A percentile compares a stretch with the other conserved stretches of the same genome.
Evolutionary conservation across 345 rosid genomes (phyloP).

Genomic region (Jatropha curcas): DNA sequence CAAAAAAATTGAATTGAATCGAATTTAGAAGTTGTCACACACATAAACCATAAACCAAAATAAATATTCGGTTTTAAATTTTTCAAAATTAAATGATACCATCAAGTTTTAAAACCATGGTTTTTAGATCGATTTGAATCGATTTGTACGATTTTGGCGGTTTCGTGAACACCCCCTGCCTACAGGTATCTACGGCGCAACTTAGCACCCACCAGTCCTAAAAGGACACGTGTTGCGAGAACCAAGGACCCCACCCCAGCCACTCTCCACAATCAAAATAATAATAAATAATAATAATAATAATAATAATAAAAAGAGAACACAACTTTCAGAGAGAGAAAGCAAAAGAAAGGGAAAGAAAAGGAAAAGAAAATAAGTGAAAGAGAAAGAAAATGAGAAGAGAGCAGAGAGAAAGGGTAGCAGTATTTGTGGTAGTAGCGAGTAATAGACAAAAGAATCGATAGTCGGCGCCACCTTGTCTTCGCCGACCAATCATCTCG

Average conservation of each 20-base stretch:
- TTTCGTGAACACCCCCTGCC: no score
- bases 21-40: no score
- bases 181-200: no score
- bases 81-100: no score
- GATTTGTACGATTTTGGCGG: no score
- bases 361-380: not conserved
- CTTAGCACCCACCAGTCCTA: not conserved
- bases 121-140: no score
- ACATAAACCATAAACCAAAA: no score
- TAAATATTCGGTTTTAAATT: no score
- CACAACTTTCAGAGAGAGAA: not conserved
- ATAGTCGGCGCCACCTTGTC: slow-evolving; percentile 57
- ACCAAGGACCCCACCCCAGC: slow-evolving; percentile 3
- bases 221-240: slow-evolving; percentile 17
- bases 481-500: slow-evolving; percentile 51
- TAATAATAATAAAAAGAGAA: no score
- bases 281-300: not conserved
- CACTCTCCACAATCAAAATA: not conserved
- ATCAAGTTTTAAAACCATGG: no score
- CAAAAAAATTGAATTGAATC: no score
- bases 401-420: no score
- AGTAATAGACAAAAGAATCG: slow-evolving; percentile 41
- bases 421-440: not conserved
- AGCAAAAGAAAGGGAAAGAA: not conserved
- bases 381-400: not conserved